These are phyloP conservation scores for Termitomyces titanicus DNA, from an alignment of 768 basidiomycete genomes.

Conservation along the genomic window DNA sequence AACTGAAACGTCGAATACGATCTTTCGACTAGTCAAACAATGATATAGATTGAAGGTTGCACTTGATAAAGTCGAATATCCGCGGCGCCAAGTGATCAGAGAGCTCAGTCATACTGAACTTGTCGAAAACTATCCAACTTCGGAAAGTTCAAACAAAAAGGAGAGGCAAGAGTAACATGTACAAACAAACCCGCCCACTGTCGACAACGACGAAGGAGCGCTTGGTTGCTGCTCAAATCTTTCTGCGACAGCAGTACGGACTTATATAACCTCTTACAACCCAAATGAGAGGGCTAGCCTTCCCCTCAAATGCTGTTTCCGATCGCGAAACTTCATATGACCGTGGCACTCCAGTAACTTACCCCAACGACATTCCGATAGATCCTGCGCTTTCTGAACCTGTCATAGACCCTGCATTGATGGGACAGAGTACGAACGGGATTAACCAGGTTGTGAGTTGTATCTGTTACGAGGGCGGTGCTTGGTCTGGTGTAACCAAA, in stretches of 20 bases:
- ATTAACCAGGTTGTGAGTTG: constrained; percentile 35
- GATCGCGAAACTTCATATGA: constrained; percentile 59
- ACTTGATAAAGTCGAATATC: neutral
- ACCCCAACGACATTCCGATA: constrained; percentile 69
- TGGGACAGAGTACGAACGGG: constrained; percentile 23
- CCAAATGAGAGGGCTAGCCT: constrained; percentile 60
- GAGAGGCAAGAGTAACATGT: constrained; percentile 23
- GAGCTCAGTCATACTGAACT: neutral
- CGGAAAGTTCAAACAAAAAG: neutral
- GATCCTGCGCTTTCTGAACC: constrained; percentile 67
- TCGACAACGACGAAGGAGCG: constrained; percentile 36
- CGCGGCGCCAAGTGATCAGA: neutral
- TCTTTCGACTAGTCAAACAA: neutral
- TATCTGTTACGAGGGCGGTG: constrained; percentile 16
- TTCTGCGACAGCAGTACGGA: constrained; percentile 5
- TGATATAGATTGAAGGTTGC: neutral
- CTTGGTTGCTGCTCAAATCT: constrained; percentile 12
- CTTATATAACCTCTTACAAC: neutral
- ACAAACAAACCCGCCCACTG: constrained; percentile 40
- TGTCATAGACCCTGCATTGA: constrained; percentile 51
- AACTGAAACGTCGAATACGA: neutral
- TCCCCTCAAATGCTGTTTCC: constrained; percentile 43
- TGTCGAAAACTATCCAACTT: no score
- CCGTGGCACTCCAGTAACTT: constrained; percentile 54
- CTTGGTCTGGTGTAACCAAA: constrained; percentile 27